A percentile compares a stretch with the other conserved stretches of the same genome.
phyloP scores from a whole-genome alignment of 345 rosid genomes.

The Geranium rotundifolium region DNA sequence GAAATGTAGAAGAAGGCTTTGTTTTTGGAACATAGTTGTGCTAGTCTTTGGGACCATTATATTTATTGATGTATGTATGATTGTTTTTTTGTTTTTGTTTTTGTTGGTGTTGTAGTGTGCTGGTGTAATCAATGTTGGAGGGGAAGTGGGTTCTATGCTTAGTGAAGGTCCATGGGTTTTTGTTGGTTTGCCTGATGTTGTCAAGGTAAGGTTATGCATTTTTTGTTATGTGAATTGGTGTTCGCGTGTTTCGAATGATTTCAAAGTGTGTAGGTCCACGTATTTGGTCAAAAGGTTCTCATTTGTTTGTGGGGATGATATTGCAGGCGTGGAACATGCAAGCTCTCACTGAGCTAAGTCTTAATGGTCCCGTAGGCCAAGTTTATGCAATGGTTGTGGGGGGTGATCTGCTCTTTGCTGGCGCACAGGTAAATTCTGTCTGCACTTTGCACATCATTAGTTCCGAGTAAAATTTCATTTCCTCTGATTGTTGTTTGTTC shows the following conservation, averaged over 20 bases:
- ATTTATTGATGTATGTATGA: too few species aligned
- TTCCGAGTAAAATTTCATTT: neutral
- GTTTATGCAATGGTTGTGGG: slow-evolving; percentile 85
- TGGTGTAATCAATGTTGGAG: slow-evolving; percentile 53
- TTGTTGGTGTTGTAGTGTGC: slow-evolving; percentile 37
- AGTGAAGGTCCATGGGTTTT: slow-evolving; percentile 96
- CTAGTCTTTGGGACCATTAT: too few species aligned
- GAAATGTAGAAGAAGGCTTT: too few species aligned
- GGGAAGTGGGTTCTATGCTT: slow-evolving; percentile 87
- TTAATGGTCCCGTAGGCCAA: slow-evolving; percentile 89
- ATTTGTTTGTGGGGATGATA: slow-evolving; percentile 1
- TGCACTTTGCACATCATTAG: neutral
- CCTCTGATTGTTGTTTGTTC: neutral
- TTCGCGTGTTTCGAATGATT: neutral
- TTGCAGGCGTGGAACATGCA: slow-evolving; percentile 84
- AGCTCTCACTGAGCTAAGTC: slow-evolving; percentile 59
- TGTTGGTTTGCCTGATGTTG: slow-evolving; percentile 73
- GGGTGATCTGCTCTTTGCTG: slow-evolving; percentile 73
- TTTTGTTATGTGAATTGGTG: neutral
- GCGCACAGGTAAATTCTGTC: slow-evolving; percentile 53
- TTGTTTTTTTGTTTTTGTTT: neutral
- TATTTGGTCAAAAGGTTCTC: neutral
- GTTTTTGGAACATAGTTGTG: too few species aligned
- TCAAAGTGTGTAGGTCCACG: neutral
- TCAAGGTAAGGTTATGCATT: slow-evolving; percentile 44